phyloP scores from a whole-genome alignment of 371 early-diverging fungal species.

The Globomyces sp. region DNA sequence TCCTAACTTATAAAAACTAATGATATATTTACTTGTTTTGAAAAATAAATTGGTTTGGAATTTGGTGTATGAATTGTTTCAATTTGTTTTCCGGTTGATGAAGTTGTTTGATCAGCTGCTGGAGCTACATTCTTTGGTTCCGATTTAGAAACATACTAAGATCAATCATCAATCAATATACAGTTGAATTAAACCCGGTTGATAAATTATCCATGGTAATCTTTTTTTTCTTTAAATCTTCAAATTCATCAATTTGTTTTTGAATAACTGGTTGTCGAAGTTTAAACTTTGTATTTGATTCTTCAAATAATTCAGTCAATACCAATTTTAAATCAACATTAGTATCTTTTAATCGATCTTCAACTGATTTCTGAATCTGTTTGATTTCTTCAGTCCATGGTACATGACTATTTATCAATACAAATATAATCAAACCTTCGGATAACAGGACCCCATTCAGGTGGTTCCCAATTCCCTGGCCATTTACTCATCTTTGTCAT shows the following conservation, averaged over 20 bases:
- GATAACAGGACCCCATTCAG: slow-evolving; percentile 13
- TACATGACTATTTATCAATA: neutral
- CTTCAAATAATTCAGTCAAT: slow-evolving; percentile 1
- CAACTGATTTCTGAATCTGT: neutral
- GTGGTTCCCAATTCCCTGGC: slow-evolving; percentile 21
- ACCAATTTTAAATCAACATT: too few species aligned
- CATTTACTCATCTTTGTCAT: slow-evolving; percentile 9
- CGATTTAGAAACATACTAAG: neutral
- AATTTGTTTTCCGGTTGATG: slow-evolving; percentile 54
- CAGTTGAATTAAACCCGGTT: slow-evolving; percentile 73
- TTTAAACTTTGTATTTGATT: neutral
- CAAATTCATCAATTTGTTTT: slow-evolving; percentile 27
- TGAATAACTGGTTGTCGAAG: neutral
- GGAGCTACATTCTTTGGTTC: slow-evolving; percentile 28
- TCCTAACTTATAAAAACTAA: neutral
- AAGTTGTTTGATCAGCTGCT: slow-evolving; percentile 40
- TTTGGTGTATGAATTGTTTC: slow-evolving; percentile 50
- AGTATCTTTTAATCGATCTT: too few species aligned
- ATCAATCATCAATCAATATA: slow-evolving; percentile 20
- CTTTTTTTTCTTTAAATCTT: slow-evolving; percentile 66
- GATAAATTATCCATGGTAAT: slow-evolving; percentile 77
- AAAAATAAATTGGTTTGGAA: neutral
- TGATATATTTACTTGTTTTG: neutral
- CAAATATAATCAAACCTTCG: neutral
- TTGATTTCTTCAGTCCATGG: slow-evolving; percentile 19